Base-by-base conservation (phyloP, 345 rosid species). In the Bruguiera parviflora region DNA sequence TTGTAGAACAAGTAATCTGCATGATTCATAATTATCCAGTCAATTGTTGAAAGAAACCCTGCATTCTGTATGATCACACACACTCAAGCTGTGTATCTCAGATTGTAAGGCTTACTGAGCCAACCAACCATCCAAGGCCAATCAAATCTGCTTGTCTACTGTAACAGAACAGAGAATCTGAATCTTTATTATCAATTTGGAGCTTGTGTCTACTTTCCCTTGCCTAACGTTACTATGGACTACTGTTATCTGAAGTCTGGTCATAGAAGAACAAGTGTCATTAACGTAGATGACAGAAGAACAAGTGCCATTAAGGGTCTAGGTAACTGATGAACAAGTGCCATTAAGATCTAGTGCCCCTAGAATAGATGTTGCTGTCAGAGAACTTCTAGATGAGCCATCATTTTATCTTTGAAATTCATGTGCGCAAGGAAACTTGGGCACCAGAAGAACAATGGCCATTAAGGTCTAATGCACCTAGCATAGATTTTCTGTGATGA, bases 1-100 rank as follows among this genome's bases (percentile, higher is more conserved):
- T 86, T 1, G 84, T 83, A 63, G 92, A 84, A 67, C 78, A 83
- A 65, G 84, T 55, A 72, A 90, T 76, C 99, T 95, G 96, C 79
- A 77, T 67, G 37, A 81, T 61, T 65, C 66, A 80, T 4, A 11
- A 58, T n/a, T 47, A 27, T 27, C 46, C 61, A 59, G 63, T 66
- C 56, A 56, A 22, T 11, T 27, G 49, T 55, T 21, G 16, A 66
- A 24, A 62, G 32, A 59, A 60, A 60, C 18, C 10, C 53, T 28
- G 43, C 21, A 18, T 24, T 53, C 18, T 21, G 8, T 13, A 28
- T 5, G n/a, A 63, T 55, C 1, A 0, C 15, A 25, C 56, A 53
- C 20, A 11, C 28, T 33, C 49, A 4, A 43, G 15, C 49, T 13
- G 49, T 13, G 16, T 43, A 43, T 43, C 49, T 13, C 49, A 43